A percentile compares a stretch with the other conserved stretches of the same genome.
These are phyloP conservation scores for Poronia punctata DNA, from an alignment of 495 filamentous ascomycete species.

Conservation along the genomic window DNA sequence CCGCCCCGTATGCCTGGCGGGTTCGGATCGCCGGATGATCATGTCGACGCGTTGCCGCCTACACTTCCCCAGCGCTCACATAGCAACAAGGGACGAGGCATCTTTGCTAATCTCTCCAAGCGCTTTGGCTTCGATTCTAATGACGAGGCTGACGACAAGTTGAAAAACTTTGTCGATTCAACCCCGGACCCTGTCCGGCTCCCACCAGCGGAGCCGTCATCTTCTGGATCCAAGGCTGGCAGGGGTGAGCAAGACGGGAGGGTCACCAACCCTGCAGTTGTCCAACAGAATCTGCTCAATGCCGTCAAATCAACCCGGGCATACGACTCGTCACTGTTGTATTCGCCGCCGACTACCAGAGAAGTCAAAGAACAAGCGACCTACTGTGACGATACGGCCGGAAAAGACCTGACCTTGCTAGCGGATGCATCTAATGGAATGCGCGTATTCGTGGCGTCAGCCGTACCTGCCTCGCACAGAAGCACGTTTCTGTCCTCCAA, in stretches of 20 bases:
- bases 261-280: constrained; percentile 48
- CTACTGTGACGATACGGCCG: constrained; percentile 79
- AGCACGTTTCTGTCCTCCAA: constrained; percentile 57
- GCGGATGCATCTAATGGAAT: constrained; percentile 64
- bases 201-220: constrained; percentile 12
- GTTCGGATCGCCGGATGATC: constrained; percentile 55
- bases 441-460: constrained; percentile 62
- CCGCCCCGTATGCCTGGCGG: constrained; percentile 56
- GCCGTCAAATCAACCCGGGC: constrained; percentile 77
- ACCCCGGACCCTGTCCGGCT: constrained; percentile 12
- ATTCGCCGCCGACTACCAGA: constrained; percentile 61
- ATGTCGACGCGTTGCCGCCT: constrained; percentile 9
- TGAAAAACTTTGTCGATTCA: constrained; percentile 33
- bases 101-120: constrained; percentile 60
- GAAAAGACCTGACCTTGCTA: constrained; percentile 70
- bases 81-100: constrained; percentile 28
- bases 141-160: constrained; percentile 31
- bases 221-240: constrained; percentile 15
- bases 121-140: constrained; percentile 56
- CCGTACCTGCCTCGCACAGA: constrained; percentile 37
- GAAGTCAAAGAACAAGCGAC: constrained; percentile 76
- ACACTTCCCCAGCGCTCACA: constrained; percentile 19
- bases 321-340: constrained; percentile 64
- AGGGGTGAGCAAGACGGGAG: constrained; percentile 29
- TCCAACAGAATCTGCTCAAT: constrained; percentile 62